These are phyloP conservation scores for Trichosanthes cucumerina DNA, from an alignment of 306 rosid species.

Conservation along the genomic window DNA sequence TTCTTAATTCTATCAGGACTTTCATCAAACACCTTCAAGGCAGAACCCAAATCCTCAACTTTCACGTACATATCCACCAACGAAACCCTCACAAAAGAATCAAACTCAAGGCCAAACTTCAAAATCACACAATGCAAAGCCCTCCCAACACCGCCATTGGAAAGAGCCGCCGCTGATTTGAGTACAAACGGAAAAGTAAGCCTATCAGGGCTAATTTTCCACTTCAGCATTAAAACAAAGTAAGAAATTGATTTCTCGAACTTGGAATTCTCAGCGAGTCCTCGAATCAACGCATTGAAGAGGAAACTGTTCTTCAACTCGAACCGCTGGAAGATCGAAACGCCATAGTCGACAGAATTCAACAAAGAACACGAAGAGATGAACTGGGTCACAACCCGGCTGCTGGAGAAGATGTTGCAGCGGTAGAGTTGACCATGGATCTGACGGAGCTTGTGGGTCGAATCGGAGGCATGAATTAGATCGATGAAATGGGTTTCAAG, in stretches of 20 bases:
- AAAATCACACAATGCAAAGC: conserved; percentile 11
- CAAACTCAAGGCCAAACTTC: conserved; percentile 18
- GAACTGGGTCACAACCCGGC: conserved; percentile 18
- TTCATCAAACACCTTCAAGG: conserved; percentile 19
- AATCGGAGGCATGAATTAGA: conserved; percentile 15
- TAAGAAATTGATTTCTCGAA: conserved; percentile 11
- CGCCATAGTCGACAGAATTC: conserved; percentile 16
- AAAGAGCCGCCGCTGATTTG: conserved; percentile 17
- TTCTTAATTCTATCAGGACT: conserved; percentile 11
- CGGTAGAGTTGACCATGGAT: conserved; percentile 11
- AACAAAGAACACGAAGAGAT: conserved; percentile 15
- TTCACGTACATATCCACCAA: conserved; percentile 20
- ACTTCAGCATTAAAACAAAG: conserved; percentile 14
- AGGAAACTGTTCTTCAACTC: conserved; percentile 14
- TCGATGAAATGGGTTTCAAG: conserved; percentile 16
- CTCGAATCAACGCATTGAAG: conserved; percentile 20
- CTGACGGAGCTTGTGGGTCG: conserved; percentile 2
- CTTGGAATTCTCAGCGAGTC: conserved; percentile 14
- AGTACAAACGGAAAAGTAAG: conserved; percentile 19
- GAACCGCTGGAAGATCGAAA: conserved; percentile 13
- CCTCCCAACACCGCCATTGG: conserved; percentile 3
- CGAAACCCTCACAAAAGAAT: conserved; percentile 18
- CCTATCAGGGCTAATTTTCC: conserved; percentile 9
- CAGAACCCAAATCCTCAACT: conserved; percentile 13
- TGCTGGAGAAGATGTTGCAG: conserved; percentile 7